Evolutionary conservation across 306 rosid genomes (phyloP).

Genomic region (Psophocarpus tetragonolobus): DNA sequence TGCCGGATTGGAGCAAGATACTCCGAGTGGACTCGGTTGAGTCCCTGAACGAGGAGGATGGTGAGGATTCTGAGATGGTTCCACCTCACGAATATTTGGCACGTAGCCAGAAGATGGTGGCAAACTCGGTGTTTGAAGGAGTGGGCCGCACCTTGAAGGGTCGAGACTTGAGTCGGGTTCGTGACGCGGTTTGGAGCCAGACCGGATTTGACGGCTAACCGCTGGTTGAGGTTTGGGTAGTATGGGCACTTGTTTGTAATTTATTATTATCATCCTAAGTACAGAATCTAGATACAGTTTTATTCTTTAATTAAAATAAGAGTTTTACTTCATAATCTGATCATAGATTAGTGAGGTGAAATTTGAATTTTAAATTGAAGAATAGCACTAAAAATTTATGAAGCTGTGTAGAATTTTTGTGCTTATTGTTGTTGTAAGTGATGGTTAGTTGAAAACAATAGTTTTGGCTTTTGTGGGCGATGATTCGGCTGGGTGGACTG

Average conservation of each 20-base stretch:
- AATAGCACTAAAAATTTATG: neutral
- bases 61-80: conserved; percentile 61
- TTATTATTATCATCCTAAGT: no score
- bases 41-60: conserved; percentile 57
- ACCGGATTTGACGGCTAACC: conserved; percentile 88
- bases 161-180: conserved; percentile 89
- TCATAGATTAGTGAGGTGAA: neutral
- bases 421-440: neutral
- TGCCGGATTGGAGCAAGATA: conserved; percentile 99
- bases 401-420: neutral
- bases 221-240: neutral
- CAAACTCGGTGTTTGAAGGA: conserved; percentile 89
- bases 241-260: no score
- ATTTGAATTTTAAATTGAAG: neutral
- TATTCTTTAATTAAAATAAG: neutral
- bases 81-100: conserved; percentile 98
- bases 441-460: conserved; percentile 5
- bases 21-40: conserved; percentile 81
- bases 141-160: conserved; percentile 96
- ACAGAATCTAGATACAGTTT: no score
- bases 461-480: conserved; percentile 47
- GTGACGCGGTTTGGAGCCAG: conserved; percentile 96
- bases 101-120: conserved; percentile 64
- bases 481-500: conserved; percentile 55
- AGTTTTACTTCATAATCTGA: neutral